Conservation (phyloP, 2,329 filamentous ascomycete genomes). For the Penicillium sp. region DNA sequence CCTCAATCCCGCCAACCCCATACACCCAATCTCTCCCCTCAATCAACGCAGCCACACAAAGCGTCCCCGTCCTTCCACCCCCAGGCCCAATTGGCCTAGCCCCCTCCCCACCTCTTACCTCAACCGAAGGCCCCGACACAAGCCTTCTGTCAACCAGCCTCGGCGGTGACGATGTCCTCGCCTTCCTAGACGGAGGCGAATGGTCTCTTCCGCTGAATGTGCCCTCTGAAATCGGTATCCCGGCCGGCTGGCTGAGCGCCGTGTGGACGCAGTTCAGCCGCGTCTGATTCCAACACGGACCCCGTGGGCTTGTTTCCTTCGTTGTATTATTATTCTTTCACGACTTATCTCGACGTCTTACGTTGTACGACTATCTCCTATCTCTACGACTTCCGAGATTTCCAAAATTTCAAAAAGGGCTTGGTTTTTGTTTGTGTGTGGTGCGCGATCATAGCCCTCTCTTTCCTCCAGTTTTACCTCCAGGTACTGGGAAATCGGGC, state of each 20-base stretch:
- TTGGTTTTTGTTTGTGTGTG: not conserved
- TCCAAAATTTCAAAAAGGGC: constrained; percentile 1
- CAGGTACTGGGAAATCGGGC: not conserved
- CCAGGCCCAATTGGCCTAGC: constrained; percentile 32
- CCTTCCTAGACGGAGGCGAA: constrained; percentile 36
- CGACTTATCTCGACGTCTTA: constrained; percentile 17
- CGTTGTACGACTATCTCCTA: constrained; percentile 27
- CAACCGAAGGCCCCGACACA: constrained; percentile 24
- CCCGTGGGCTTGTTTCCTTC: constrained; percentile 1
- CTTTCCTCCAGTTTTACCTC: not conserved
- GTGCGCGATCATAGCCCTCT: not conserved
- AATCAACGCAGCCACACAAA: constrained; percentile 33
- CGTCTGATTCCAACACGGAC: not conserved
- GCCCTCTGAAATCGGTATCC: constrained; percentile 31
- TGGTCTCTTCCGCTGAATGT: constrained; percentile 27
- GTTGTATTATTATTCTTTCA: constrained; percentile 29
- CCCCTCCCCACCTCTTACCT: constrained; percentile 31
- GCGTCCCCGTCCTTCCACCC: constrained; percentile 35
- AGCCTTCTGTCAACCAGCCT: constrained; percentile 32
- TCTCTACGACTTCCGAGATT: constrained; percentile 8
- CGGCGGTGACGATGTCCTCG: constrained; percentile 37
- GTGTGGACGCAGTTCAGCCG: constrained; percentile 34
- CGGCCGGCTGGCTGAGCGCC: constrained; percentile 35
- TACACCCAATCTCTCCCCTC: constrained; percentile 40
- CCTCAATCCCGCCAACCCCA: constrained; percentile 29